Evolutionary conservation across 208 protist genomes (phyloP), one percentile per base, ranked within the genome.

Genomic region (Trypanosoma brucei): DNA sequence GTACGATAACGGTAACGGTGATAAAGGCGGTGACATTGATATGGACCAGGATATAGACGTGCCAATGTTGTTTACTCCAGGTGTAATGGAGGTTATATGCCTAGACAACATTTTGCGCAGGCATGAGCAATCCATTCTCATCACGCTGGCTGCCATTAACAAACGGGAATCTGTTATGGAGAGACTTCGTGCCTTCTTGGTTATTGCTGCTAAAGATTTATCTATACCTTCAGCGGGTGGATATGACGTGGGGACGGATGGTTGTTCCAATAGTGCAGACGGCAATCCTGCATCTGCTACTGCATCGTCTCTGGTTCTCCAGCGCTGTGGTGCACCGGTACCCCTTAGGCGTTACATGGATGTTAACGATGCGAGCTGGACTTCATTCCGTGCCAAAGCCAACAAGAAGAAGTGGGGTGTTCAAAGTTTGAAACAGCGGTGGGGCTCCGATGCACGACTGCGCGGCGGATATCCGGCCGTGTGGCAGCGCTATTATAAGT

Each of bases 401-500:
- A n/a, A n/a, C 45, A 50, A 14, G 45, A 50, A n/a, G n/a, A 50
- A n/a, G 45, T n/a, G 45, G n/a, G n/a, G 14, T n/a, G n/a, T 50
- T 14, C 14, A 14, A 50, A 22, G 22, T 22, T 22, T 22, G 22
- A 22, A 22, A 22, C 22, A 22, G 22, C 22, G 22, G 22, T 22
- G 22, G 22, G 22, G 22, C 22, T 22, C 22, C 22, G 22, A 0
- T 22, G 22, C 22, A 22, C 22, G 22, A 22, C 22, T 22, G 22
- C 22, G 22, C 22, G 22, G 22, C 22, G 22, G 22, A 22, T 22
- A 22, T 46, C 8, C 42, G 6, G 6, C 33, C 5, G 22, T 3
- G 54, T 2, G 61, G 61, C 9, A 49, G 11, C 59, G 62, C 68
- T 72, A 65, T 48, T 79, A 83, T 67, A 48, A 52, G 2, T 44